Percentiles rank a stretch among this genome's conserved stretches.
phyloP scores from a whole-genome alignment of 2,329 filamentous ascomycete species.

The Cadophora malorum region DNA sequence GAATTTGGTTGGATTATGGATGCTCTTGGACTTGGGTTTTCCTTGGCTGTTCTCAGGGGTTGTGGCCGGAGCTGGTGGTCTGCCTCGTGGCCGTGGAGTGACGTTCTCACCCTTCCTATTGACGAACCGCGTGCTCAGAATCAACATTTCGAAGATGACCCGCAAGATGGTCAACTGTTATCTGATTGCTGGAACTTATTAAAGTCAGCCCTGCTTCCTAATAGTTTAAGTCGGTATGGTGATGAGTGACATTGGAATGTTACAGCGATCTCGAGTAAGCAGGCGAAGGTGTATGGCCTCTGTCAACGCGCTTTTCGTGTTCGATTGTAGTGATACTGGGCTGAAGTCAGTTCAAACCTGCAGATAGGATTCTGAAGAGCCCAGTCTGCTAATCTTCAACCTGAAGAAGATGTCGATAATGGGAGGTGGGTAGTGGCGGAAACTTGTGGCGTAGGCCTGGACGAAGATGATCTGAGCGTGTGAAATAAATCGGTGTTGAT shows the following conservation, averaged over 20 bases:
- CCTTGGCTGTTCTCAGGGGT: not conserved
- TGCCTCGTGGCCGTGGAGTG: not conserved
- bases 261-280: not conserved
- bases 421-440: not conserved
- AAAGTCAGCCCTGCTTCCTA: no score
- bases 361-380: not conserved
- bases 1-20: conserved; percentile 22
- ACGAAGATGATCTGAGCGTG: not conserved
- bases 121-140: not conserved
- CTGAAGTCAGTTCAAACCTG: conserved; percentile 8
- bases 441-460: not conserved
- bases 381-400: not conserved
- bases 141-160: not conserved
- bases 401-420: not conserved
- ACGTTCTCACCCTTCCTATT: not conserved
- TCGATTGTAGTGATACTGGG: not conserved
- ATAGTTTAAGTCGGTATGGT: no score
- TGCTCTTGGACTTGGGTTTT: not conserved
- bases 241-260: no score
- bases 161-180: not conserved
- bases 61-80: not conserved
- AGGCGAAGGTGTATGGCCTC: not conserved
- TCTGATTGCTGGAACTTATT: not conserved
- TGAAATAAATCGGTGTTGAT: not conserved
- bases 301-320: not conserved